A percentile compares a stretch with the other conserved stretches of the same genome.
These are phyloP conservation scores for Apophysomyces elegans DNA, from an alignment of 371 early-diverging fungal species.

Conservation along the genomic window DNA sequence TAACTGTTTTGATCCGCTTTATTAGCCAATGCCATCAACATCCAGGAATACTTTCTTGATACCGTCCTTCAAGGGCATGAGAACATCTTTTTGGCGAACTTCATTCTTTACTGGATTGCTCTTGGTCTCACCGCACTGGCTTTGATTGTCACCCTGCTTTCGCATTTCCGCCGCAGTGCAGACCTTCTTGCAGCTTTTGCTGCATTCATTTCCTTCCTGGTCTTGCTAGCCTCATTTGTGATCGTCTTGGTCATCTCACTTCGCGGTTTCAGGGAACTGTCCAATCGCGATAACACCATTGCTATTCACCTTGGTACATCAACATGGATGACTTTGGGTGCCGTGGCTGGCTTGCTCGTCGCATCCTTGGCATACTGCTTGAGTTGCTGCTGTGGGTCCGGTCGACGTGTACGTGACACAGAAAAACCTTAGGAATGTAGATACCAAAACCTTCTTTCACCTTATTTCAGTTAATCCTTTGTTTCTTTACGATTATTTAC, in stretches of 20 bases:
- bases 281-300: constrained; percentile 14
- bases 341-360: constrained; percentile 24
- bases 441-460: too few species aligned
- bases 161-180: constrained; percentile 37
- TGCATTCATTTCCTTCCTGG: constrained; percentile 25
- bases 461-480: too few species aligned
- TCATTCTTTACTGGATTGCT: constrained; percentile 50
- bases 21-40: too few species aligned
- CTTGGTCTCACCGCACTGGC: constrained; percentile 42
- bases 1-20: too few species aligned
- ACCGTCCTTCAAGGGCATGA: constrained; percentile 15
- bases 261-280: constrained; percentile 12
- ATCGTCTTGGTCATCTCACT: constrained; percentile 16
- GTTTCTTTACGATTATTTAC: too few species aligned
- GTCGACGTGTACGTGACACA: constrained; percentile 21
- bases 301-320: constrained; percentile 20
- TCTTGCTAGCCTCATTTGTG: constrained; percentile 18
- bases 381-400: constrained; percentile 28
- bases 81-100: constrained; percentile 37
- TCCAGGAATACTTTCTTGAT: constrained; percentile 10
- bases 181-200: constrained; percentile 30
- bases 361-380: constrained; percentile 31
- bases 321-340: constrained; percentile 21
- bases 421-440: background rate
- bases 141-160: constrained; percentile 38